Evolutionary conservation across 371 early-diverging fungal species (phyloP).

Genomic region (Mucor piriformis): DNA sequence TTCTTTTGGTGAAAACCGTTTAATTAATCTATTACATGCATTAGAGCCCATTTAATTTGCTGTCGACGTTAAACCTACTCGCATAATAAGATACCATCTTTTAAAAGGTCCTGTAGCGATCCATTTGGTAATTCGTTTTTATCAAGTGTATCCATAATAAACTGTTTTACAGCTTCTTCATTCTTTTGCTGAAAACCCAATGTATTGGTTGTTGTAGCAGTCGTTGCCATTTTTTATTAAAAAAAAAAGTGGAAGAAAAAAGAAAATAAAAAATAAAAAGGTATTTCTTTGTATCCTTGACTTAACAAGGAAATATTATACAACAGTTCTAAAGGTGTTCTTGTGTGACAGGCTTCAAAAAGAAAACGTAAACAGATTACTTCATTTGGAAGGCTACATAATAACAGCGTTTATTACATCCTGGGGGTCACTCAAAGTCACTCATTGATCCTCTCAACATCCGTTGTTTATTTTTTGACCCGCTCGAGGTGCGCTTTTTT

Average conservation of each 20-base stretch:
- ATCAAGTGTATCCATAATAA: conserved; percentile 31
- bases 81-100: conserved; percentile 52
- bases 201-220: conserved; percentile 1
- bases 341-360: conserved; percentile 12
- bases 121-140: conserved; percentile 25
- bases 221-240: neutral
- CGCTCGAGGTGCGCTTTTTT: too few species aligned
- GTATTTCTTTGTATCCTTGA: neutral
- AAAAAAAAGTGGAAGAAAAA: conserved; percentile 1
- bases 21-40: conserved; percentile 12
- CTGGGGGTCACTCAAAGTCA: neutral
- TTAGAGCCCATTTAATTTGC: neutral
- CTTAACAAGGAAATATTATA: conserved; percentile 15
- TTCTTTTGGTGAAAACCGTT: conserved; percentile 23
- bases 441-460: too few species aligned
- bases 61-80: conserved; percentile 32
- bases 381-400: conserved; percentile 8
- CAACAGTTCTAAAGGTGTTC: conserved; percentile 2
- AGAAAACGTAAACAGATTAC: conserved; percentile 31
- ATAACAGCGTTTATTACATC: too few species aligned
- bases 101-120: conserved; percentile 41
- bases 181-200: conserved; percentile 13
- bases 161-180: conserved; percentile 34
- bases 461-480: too few species aligned
- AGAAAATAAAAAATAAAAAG: neutral